A percentile compares a stretch with the other conserved stretches of the same genome.
phyloP scores from a whole-genome alignment of 2,329 filamentous ascomycete genomes.

The Elsinoe australis region DNA sequence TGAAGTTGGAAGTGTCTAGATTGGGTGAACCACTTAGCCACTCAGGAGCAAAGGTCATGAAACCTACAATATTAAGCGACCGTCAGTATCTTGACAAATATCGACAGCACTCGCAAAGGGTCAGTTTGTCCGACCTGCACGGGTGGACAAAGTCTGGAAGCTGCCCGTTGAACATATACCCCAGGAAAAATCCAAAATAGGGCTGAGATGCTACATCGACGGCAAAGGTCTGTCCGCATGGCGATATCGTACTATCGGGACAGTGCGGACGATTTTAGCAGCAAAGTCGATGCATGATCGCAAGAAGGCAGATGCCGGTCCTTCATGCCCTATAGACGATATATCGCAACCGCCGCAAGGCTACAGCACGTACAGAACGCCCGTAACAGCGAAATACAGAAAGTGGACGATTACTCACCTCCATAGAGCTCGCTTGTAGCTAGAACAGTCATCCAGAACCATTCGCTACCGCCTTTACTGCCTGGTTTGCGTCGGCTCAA shows the following conservation, averaged over 20 bases:
- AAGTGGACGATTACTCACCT: slow-evolving; percentile 30
- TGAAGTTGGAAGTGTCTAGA: slow-evolving; percentile 51
- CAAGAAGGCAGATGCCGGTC: too few relatives aligned
- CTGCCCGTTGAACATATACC: neutral
- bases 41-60: slow-evolving; percentile 60
- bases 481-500: slow-evolving; percentile 28
- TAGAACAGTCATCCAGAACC: slow-evolving; percentile 52
- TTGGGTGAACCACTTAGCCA: slow-evolving; percentile 54
- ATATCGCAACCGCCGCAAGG: neutral
- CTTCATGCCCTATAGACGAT: neutral
- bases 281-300: too few relatives aligned
- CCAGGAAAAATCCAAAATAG: neutral
- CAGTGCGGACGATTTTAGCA: too few relatives aligned
- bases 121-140: neutral
- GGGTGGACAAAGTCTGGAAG: slow-evolving; percentile 6
- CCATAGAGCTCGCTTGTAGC: slow-evolving; percentile 60
- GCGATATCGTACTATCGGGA: too few relatives aligned
- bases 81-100: slow-evolving; percentile 18
- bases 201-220: neutral
- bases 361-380: neutral
- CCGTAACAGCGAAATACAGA: neutral
- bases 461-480: slow-evolving; percentile 34
- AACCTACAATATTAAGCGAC: slow-evolving; percentile 32
- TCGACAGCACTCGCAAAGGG: neutral
- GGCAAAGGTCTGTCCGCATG: too few relatives aligned